Conservation (phyloP, 331 rosid species). For the Dryas integrifolia region DNA sequence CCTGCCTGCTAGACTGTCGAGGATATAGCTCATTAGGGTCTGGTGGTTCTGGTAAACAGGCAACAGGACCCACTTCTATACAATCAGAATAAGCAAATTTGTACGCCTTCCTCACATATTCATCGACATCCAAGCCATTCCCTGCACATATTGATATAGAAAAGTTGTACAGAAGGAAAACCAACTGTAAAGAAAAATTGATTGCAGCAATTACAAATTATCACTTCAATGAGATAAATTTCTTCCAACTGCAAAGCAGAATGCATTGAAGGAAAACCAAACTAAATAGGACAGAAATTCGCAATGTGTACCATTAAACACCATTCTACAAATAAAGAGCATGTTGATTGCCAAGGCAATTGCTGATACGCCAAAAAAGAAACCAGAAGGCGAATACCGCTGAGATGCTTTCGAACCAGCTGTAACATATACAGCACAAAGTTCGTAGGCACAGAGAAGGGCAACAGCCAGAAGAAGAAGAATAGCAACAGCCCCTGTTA, state of each 20-base stretch:
- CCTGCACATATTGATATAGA: conserved; percentile 48
- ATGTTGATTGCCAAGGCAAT: conserved; percentile 98
- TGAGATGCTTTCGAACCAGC: conserved; percentile 95
- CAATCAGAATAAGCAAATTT: conserved; percentile 96
- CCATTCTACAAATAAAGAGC: conserved; percentile 98
- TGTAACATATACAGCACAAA: conserved; percentile 97
- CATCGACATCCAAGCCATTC: conserved; percentile 96
- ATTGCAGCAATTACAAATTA: conserved; percentile 10
- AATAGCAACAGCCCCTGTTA: conserved; percentile 90
- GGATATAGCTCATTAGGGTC: conserved; percentile 97
- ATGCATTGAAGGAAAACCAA: not conserved
- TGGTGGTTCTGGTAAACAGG: conserved; percentile 95
- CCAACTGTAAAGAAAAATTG: conserved; percentile 1
- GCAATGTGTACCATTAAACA: conserved; percentile 76
- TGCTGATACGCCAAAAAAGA: conserved; percentile 99
- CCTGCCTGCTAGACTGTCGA: conserved; percentile 88
- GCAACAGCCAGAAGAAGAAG: conserved; percentile 97
- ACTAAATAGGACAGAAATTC: conserved; percentile 4
- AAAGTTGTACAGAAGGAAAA: conserved; percentile 7
- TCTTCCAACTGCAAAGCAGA: conserved; percentile 23
- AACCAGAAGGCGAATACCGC: conserved; percentile 98
- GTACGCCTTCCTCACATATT: conserved; percentile 94
- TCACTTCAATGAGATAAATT: conserved; percentile 19
- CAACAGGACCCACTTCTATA: conserved; percentile 93
- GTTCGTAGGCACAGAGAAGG: conserved; percentile 91